A percentile compares a stretch with the other conserved stretches of the same genome.
These are phyloP conservation scores for Dactylella cylindrospora DNA, from an alignment of 2,329 filamentous ascomycete genomes.

Conservation along the genomic window DNA sequence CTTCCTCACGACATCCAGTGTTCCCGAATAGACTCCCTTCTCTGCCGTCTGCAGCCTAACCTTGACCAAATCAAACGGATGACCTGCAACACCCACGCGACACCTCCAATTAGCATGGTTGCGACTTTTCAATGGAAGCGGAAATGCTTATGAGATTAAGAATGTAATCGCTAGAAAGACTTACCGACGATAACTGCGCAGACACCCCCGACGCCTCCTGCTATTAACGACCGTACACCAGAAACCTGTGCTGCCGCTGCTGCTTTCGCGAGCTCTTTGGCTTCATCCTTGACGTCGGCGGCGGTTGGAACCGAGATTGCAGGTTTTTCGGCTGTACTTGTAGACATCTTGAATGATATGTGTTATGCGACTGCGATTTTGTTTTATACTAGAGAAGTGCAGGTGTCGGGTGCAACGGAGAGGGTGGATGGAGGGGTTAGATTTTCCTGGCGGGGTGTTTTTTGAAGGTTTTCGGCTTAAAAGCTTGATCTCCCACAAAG, in stretches of 20 bases:
- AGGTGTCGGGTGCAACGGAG: not conserved
- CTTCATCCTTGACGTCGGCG: constrained; percentile 36
- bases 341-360: too few relatives aligned
- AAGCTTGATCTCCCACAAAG: constrained; percentile 10
- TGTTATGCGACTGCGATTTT: not conserved
- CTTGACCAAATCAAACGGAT: constrained; percentile 97
- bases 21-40: constrained; percentile 83
- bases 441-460: too few relatives aligned
- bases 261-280: constrained; percentile 41
- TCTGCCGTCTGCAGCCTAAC: constrained; percentile 95
- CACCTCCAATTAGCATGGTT: constrained; percentile 39
- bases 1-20: constrained; percentile 87
- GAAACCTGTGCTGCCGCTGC: constrained; percentile 54
- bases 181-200: constrained; percentile 81
- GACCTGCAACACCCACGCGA: constrained; percentile 56
- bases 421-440: not conserved
- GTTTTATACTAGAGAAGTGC: not conserved
- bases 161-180: constrained; percentile 4
- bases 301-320: constrained; percentile 16
- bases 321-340: constrained; percentile 18
- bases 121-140: too few relatives aligned
- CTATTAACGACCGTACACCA: constrained; percentile 76
- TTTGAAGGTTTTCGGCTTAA: too few relatives aligned
- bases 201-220: constrained; percentile 88
- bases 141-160: not conserved